Percentiles rank a stretch among this genome's conserved stretches.
phyloP scores from a whole-genome alignment of 441 rosid species.

The Rhodomyrtus psidioides region DNA sequence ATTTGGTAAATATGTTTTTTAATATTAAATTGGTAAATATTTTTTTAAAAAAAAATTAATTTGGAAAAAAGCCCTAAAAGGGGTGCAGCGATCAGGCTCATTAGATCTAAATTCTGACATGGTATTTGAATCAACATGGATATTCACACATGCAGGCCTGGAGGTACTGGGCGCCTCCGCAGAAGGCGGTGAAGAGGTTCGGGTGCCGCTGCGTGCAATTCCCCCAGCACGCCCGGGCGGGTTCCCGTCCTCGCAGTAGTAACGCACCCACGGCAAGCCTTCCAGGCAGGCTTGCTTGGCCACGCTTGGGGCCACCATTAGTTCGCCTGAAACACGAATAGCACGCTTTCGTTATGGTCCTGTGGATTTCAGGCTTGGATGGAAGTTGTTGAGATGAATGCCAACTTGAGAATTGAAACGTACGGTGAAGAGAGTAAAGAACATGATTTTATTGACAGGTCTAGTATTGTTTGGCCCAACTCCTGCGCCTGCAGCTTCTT shows the following conservation, averaged over 20 bases:
- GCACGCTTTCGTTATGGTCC: not conserved
- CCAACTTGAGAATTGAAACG: not conserved
- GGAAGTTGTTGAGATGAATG: not conserved
- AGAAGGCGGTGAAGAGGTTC: not conserved
- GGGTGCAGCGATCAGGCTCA: not conserved
- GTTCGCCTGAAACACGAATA: not conserved
- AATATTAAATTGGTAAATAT: too few species aligned
- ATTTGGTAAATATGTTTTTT: too few species aligned
- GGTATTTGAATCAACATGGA: not conserved
- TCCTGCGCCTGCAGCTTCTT: slow-evolving; percentile 26
- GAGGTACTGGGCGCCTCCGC: not conserved
- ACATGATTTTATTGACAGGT: slow-evolving; percentile 30
- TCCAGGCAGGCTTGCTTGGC: not conserved
- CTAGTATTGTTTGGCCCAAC: slow-evolving; percentile 44
- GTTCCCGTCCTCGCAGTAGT: not conserved
- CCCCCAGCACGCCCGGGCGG: not conserved
- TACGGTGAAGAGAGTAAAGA: not conserved
- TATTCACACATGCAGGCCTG: not conserved
- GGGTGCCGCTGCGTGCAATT: not conserved
- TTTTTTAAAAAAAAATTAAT: too few species aligned
- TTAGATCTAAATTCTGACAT: not conserved
- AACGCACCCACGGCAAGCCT: not conserved
- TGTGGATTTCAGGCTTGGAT: not conserved
- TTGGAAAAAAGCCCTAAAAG: too few species aligned
- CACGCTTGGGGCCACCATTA: not conserved